Percentiles rank a stretch among this genome's conserved stretches.
phyloP scores from a whole-genome alignment of 2,329 filamentous ascomycete species.

The Phyllosticta capitalensis region DNA sequence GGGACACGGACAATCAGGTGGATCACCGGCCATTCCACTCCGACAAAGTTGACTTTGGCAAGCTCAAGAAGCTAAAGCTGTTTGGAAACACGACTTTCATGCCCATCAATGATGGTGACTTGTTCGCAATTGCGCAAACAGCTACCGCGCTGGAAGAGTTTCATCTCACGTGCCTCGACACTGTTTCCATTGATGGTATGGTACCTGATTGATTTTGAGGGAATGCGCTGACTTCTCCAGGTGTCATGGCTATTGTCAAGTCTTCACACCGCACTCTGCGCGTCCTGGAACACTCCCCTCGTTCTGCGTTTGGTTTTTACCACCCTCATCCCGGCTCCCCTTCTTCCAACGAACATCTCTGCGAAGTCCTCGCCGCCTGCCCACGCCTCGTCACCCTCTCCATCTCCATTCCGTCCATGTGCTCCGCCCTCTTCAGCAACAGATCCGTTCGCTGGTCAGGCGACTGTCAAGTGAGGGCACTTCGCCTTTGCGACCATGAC shows the following conservation, averaged over 20 bases:
- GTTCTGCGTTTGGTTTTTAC: slow-evolving; percentile 42
- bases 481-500: slow-evolving; percentile 36
- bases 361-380: slow-evolving; percentile 37
- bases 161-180: slow-evolving; percentile 44
- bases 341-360: slow-evolving; percentile 38
- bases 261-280: slow-evolving; percentile 39
- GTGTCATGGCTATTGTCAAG: slow-evolving; percentile 43
- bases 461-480: slow-evolving; percentile 41
- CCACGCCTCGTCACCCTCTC: slow-evolving; percentile 40
- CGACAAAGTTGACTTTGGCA: slow-evolving; percentile 37
- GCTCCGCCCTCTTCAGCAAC: slow-evolving; percentile 37
- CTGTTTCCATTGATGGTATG: slow-evolving; percentile 39
- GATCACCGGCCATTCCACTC: slow-evolving; percentile 37
- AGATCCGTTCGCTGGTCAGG: slow-evolving; percentile 35
- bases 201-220: not conserved
- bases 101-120: slow-evolving; percentile 41
- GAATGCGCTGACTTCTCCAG: slow-evolving; percentile 11
- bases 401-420: slow-evolving; percentile 40
- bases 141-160: slow-evolving; percentile 43
- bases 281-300: slow-evolving; percentile 45
- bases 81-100: slow-evolving; percentile 46
- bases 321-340: slow-evolving; percentile 40
- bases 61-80: slow-evolving; percentile 43
- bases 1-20: slow-evolving; percentile 29
- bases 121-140: slow-evolving; percentile 41